Conservation (phyloP, 1,284 basidiomycete species). For the Microbotryum intermedium region DNA sequence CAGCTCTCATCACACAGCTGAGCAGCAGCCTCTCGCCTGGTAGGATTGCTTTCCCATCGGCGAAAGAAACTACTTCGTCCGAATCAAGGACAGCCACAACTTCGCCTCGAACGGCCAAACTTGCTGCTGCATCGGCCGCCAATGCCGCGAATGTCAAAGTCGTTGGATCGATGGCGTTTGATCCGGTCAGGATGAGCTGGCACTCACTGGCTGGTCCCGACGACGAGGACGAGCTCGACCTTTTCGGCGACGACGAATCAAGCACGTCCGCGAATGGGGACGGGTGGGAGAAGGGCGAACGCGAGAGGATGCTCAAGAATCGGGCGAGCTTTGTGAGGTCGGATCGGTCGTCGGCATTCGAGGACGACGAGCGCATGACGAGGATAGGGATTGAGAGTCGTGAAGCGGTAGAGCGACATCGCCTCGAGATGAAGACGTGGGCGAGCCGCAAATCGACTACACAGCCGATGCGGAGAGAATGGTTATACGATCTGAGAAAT, state of each 20-base stretch:
- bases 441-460: neutral
- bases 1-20: constrained; percentile 85
- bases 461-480: neutral
- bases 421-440: constrained; percentile 74
- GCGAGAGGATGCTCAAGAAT: constrained; percentile 62
- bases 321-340: constrained; percentile 47
- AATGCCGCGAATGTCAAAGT: constrained; percentile 46
- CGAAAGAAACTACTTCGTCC: neutral
- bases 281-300: constrained; percentile 55
- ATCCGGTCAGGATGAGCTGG: constrained; percentile 90
- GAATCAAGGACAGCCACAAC: neutral
- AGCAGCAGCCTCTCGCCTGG: constrained; percentile 17
- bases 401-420: constrained; percentile 67
- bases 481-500: constrained; percentile 16
- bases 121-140: constrained; percentile 3
- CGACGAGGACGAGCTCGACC: constrained; percentile 86
- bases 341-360: constrained; percentile 2
- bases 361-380: constrained; percentile 46
- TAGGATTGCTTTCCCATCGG: neutral
- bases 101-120: neutral
- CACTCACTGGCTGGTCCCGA: constrained; percentile 61
- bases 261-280: constrained; percentile 37
- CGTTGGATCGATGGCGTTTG: constrained; percentile 96
- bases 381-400: constrained; percentile 64
- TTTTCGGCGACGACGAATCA: constrained; percentile 58